These are phyloP conservation scores for Perkinsus marinus DNA, from an alignment of 169 alveolate species.

Conservation along the genomic window DNA sequence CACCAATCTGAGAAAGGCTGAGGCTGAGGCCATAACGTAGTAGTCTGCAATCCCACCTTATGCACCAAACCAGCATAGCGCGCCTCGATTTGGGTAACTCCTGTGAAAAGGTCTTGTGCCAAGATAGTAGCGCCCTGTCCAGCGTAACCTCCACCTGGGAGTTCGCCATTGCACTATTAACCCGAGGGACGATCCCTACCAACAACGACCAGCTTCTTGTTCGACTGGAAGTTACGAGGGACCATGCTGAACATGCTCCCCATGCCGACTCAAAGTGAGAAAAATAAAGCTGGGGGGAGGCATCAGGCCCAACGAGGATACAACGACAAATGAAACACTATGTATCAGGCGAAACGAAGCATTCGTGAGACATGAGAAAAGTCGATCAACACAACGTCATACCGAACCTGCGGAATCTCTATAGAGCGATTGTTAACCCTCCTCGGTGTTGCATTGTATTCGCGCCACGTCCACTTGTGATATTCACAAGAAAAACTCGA, in stretches of 20 bases:
- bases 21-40: background rate
- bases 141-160: background rate
- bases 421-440: background rate
- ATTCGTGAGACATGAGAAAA: background rate
- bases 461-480: background rate
- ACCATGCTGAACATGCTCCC: background rate
- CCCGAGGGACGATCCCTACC: background rate
- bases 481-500: background rate
- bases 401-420: background rate
- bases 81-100: background rate
- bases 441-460: background rate
- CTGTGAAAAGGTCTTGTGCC: background rate
- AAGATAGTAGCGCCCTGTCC: background rate
- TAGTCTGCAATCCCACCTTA: background rate
- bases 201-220: background rate
- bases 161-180: background rate
- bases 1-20: background rate
- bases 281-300: background rate
- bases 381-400: background rate
- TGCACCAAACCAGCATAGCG: background rate
- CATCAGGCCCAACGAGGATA: too few relatives aligned
- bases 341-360: background rate
- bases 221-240: background rate
- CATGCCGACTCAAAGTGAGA: background rate
- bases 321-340: background rate